Base-by-base conservation (phyloP, 164 flowering plant genomes). In the Kingdonia uniflora region DNA sequence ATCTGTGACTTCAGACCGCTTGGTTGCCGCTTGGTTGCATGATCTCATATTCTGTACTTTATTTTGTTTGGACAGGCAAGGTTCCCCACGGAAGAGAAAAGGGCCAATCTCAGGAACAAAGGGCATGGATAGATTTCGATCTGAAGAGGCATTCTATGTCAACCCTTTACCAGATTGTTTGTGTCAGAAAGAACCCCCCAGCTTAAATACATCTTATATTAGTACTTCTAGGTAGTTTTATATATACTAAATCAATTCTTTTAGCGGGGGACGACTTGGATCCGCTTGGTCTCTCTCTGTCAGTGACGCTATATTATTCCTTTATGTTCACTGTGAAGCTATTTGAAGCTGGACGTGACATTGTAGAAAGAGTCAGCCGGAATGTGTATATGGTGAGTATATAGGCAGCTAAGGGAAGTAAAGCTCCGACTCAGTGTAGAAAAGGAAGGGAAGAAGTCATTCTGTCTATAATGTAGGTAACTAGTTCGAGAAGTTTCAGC, bases 101-200 rank as follows among this genome's bases (percentile, higher is more conserved):
- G 99, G 99, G 15, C 99, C 99, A 1, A 65, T 81, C 11, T 60
- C 96, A 4, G 99, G 99, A 62, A 86, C 99, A 26, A 92, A 70
- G 80, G 99, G 99, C 35, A 82, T 50, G 67, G 91, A 92, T 16
- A 77, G 99, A 70, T 84, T 88, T 60, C 85, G 95, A 12, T 78
- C 99, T 4, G 99, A 92, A 71, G 99, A 92, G 70, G 70, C 87
- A 29, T 92, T 92, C 65, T 92, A 85, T 55, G 96, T 72, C 67
- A 92, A 88, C 52, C 99, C 99, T 48, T 63, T 82, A 42, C 99
- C 99, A 16, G 99, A 92, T 46, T 92, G 99, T 64, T 65, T 92
- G 59, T 92, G 99, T 65, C 80, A 59, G 60, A 71, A 52, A 52
- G 67, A 72, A 54, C 20, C 66, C 19, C 55, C 45, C 13, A 51